Evolutionary conservation across 352 stramenopile species (phyloP).

Genomic region (Phytophthora syringae): DNA sequence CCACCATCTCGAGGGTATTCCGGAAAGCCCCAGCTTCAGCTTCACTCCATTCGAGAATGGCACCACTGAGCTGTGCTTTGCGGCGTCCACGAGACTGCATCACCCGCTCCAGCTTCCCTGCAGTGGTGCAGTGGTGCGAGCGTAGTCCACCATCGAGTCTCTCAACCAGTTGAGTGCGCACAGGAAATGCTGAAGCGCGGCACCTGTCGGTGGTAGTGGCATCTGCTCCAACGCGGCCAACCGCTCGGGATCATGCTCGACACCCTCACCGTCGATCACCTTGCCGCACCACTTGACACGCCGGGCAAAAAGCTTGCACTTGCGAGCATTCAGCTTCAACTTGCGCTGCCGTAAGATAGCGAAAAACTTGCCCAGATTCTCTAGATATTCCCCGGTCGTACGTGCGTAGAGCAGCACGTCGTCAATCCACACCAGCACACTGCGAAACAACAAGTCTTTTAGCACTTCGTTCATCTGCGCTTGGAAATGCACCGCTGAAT

Average conservation of each 20-base stretch:
- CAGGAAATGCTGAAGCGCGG: conserved; percentile 19
- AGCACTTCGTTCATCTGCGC: not conserved
- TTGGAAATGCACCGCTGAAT: not conserved
- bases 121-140: not conserved
- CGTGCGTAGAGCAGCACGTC: not conserved
- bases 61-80: conserved; percentile 9
- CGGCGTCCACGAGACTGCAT: not conserved
- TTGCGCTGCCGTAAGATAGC: not conserved
- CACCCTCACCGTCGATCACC: not conserved
- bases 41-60: conserved; percentile 7
- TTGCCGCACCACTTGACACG: not conserved
- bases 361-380: not conserved
- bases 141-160: conserved; percentile 9
- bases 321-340: not conserved
- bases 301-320: not conserved
- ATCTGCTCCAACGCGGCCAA: not conserved
- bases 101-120: not conserved
- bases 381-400: not conserved
- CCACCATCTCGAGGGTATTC: conserved; percentile 4
- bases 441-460: not conserved
- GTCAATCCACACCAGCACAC: not conserved
- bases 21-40: not conserved
- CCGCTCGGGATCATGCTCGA: not conserved
- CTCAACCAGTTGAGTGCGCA: conserved; percentile 18
- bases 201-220: conserved; percentile 3